phyloP scores from a whole-genome alignment of 345 rosid species.

The Brassica carinata region DNA sequence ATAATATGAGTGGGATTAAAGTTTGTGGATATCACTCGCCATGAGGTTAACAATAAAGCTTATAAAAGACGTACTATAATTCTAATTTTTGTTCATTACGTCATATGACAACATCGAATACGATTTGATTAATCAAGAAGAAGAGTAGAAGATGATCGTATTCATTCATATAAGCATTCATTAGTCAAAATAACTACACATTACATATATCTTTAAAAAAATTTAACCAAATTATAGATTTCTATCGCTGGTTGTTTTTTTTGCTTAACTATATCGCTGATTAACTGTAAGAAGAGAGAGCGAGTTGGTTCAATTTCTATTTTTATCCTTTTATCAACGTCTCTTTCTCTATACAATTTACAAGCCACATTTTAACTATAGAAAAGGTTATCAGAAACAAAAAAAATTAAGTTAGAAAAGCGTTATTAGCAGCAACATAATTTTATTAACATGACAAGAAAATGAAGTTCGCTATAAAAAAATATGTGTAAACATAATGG shows the following conservation, averaged over 20 bases:
- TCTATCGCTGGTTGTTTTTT: not conserved
- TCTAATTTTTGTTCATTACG: conserved; percentile 17
- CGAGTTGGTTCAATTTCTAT: too few relatives aligned
- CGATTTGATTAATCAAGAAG: not conserved
- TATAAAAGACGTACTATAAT: conserved; percentile 12
- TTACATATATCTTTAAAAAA: not conserved
- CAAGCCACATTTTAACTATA: too few relatives aligned
- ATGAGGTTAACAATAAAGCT: conserved; percentile 18
- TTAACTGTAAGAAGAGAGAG: too few relatives aligned
- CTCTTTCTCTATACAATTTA: too few relatives aligned
- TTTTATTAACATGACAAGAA: too few relatives aligned
- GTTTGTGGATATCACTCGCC: conserved; percentile 37
- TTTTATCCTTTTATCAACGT: too few relatives aligned
- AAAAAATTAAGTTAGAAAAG: too few relatives aligned
- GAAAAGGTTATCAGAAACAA: too few relatives aligned
- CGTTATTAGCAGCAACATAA: too few relatives aligned
- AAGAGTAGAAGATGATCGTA: not conserved
- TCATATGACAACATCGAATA: conserved; percentile 36
- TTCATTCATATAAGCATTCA: not conserved
- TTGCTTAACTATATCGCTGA: not conserved
- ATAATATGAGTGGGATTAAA: conserved; percentile 37
- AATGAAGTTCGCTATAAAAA: too few relatives aligned
- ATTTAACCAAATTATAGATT: not conserved
- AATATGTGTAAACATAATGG: not conserved
- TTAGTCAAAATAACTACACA: not conserved